Conservation (phyloP, 257 asterid genomes). For the Gentiana macrophylla region DNA sequence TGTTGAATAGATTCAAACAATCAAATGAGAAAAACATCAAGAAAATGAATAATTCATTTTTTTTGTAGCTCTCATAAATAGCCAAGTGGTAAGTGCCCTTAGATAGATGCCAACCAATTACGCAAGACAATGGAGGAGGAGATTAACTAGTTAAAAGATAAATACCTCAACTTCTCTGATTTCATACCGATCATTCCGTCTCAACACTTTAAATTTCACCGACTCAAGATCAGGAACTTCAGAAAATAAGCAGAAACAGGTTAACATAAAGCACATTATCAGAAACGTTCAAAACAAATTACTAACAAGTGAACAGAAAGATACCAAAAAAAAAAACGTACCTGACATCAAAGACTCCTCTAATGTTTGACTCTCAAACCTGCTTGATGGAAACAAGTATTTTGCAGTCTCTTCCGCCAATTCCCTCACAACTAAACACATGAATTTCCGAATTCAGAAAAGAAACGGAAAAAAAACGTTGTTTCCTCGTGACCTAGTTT, state of each 20-base stretch:
- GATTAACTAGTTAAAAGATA: too few species aligned
- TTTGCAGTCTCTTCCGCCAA: constrained; percentile 55
- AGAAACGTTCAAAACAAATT: background rate
- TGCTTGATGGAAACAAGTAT: constrained; percentile 45
- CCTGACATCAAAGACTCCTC: constrained; percentile 97
- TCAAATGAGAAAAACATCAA: too few species aligned
- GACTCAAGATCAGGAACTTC: constrained; percentile 84
- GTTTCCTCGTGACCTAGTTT: background rate
- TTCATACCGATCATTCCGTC: constrained; percentile 49
- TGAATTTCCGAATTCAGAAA: background rate
- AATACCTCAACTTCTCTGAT: constrained; percentile 77
- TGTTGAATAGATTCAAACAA: too few species aligned
- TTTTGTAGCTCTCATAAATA: too few species aligned
- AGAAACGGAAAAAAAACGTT: background rate
- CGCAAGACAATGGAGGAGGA: background rate
- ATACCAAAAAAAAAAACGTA: constrained; percentile 6
- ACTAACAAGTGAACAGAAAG: background rate
- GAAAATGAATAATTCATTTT: background rate
- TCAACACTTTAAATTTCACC: constrained; percentile 58
- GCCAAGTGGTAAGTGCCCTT: background rate
- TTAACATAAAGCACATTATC: background rate
- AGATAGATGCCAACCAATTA: background rate
- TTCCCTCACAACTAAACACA: constrained; percentile 45
- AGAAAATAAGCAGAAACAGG: background rate
- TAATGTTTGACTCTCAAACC: constrained; percentile 48